Evolutionary conservation across 441 rosid genomes (phyloP), one percentile per base, ranked within the genome.

Genomic region (Populus trichocarpa): DNA sequence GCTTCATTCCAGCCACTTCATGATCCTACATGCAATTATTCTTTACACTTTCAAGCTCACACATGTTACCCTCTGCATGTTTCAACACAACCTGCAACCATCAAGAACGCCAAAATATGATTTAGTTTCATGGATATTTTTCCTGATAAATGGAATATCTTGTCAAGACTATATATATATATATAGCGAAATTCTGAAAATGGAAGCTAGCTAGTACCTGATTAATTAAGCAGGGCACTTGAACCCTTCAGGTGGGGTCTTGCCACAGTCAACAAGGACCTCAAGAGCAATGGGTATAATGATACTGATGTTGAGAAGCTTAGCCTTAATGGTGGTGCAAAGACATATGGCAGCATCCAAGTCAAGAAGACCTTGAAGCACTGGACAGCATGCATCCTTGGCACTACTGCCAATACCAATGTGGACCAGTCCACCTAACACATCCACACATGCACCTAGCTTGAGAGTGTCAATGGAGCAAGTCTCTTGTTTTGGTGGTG

Each of bases 331-430:
- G 46, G 95, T 88, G 72, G 98, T 93, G 87, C 98, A 93, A 18
- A 93, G 95, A 79, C 98, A 93, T 6, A 89, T 38, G 0, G 98
- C 98, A 0, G 97, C 96, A 66, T 93, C 98, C 73, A 92, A 83
- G 83, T 88, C 95, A 38, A 80, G 46, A 1, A 93, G 85, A 53
- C 97, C 95, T 82, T 88, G 77, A 26, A 93, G 90, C 74, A 93
- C 83, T 0, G 97, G 96, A 80, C 98, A 92, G 69, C 98, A 93
- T 16, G 87, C 59, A 76, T 87, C 88, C 89, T 89, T 90, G 0
- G 95, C 89, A 46, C 88, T 85, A 12, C 87, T 81, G 8, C 97
- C 95, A 4, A 93, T 75, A 0, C 90, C 89, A 46, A 92, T 57
- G 79, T 92, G 91, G 36, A 92, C 84, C 8, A 93, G 78, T 22